A percentile compares a stretch with the other conserved stretches of the same genome.
phyloP scores from a whole-genome alignment of 257 asterid species.

The Plectranthus barbatus region DNA sequence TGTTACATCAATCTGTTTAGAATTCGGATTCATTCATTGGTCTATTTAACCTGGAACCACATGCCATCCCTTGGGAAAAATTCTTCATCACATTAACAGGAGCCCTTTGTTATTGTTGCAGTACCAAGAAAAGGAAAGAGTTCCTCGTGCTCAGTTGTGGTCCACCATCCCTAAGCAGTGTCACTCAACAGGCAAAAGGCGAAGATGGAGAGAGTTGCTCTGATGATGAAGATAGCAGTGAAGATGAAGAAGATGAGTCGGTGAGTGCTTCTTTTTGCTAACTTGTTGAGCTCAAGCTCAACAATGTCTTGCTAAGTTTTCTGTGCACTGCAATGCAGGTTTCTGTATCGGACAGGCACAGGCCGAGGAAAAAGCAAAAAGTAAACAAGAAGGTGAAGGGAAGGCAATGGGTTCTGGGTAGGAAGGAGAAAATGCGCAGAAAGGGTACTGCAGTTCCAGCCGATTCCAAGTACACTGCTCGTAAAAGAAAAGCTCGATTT shows the following conservation, averaged over 20 bases:
- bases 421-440: conserved; percentile 23
- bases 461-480: conserved; percentile 78
- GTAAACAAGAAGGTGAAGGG: too few species aligned
- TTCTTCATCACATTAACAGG: neutral
- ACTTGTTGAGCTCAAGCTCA: too few species aligned
- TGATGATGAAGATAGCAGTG: conserved; percentile 65
- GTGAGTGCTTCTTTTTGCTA: conserved; percentile 27
- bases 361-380: too few species aligned
- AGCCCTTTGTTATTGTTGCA: conserved; percentile 21
- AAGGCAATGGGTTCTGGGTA: too few species aligned
- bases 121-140: conserved; percentile 83
- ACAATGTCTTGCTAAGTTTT: neutral
- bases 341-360: too few species aligned
- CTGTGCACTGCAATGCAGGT: conserved; percentile 44
- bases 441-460: conserved; percentile 71
- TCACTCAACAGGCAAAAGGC: conserved; percentile 48
- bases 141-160: conserved; percentile 93
- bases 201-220: conserved; percentile 75
- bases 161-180: conserved; percentile 54
- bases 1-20: neutral
- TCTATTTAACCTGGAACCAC: too few species aligned
- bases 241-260: conserved; percentile 59
- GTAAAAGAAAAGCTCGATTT: conserved; percentile 70
- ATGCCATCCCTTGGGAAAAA: too few species aligned
- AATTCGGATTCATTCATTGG: too few species aligned